Evolutionary conservation across 2,329 filamentous ascomycete species (phyloP), one percentile per base, ranked within the genome.

Genomic region (Pseudopyrenochaeta lycopersici): DNA sequence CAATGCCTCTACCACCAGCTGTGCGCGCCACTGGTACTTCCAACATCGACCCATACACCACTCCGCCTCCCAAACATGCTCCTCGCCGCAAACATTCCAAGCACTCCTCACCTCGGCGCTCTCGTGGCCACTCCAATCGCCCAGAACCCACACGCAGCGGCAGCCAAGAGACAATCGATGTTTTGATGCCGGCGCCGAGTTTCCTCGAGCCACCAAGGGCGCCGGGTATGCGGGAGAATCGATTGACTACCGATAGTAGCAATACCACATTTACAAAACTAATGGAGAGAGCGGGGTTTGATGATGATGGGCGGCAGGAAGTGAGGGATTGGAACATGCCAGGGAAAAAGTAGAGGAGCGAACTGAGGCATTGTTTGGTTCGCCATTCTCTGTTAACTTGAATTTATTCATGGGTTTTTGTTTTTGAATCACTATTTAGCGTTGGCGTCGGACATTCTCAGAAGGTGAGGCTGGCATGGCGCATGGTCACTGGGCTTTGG

Each of bases 91-190:
- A 53, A 15, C 56, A 66, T 30, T 65, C 56, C 20, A 52, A 38
- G 20, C 35, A 38, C 6, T 38, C 35, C 17, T 38, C 35, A 5
- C 35, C 10, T 20, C 14, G 17, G 4, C 15, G 9, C 10, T 38
- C 36, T 21, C 57, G 60, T 14, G 44, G 56, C 7, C 54, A 63
- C 9, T 61, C 53, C 9, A 58, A 45, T 20, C 57, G 55, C 48
- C 52, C 56, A 4, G 31, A 52, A 4, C 48, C 56, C 9, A 50
- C 57, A 9, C 60, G 76, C 20, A 72, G 59, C 27, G 72, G 62
- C 12, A 78, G 76, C 50, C 73, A 73, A 30, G 78, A 80, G 46
- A 81, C 78, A 0, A 80, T 81, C 32, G 74, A 78, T 46, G 75
- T 80, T 18, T 56, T 77, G n/a, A 76, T 77, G 75, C 74, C 72